Conservation (phyloP, 768 basidiomycete genomes). For the Leucosporidium scottii region DNA sequence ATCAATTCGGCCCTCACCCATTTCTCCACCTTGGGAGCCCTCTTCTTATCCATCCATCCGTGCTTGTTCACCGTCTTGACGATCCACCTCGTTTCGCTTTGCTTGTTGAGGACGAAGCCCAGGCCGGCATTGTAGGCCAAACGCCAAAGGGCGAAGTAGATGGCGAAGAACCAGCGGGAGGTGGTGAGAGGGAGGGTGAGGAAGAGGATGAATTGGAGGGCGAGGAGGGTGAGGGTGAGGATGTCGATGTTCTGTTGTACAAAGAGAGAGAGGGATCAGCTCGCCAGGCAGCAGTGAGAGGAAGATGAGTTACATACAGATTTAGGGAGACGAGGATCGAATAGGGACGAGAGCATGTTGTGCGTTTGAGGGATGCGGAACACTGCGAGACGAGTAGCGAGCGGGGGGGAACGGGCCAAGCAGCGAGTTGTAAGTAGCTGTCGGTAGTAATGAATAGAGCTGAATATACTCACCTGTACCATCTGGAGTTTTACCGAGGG, state of each 20-base stretch:
- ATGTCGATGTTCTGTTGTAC: constrained; percentile 61
- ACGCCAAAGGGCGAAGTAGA: constrained; percentile 91
- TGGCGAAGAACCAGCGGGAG: constrained; percentile 64
- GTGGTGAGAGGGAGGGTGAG: constrained; percentile 53
- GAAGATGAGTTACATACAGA: constrained; percentile 45
- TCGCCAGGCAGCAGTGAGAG: constrained; percentile 35
- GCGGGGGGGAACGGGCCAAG: too few relatives aligned
- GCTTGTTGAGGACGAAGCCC: constrained; percentile 87
- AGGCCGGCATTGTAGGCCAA: constrained; percentile 85
- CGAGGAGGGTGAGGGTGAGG: constrained; percentile 71
- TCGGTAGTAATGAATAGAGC: too few relatives aligned
- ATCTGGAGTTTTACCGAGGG: constrained; percentile 59
- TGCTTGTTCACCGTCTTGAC: constrained; percentile 66
- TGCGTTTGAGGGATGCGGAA: constrained; percentile 90
- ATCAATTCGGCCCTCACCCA: constrained; percentile 84
- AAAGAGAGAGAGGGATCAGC: constrained; percentile 5
- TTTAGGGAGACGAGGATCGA: constrained; percentile 74
- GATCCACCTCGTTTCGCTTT: constrained; percentile 93
- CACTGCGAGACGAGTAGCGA: constrained; percentile 48
- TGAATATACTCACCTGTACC: constrained; percentile 18
- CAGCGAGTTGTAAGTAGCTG: too few relatives aligned
- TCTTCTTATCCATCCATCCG: constrained; percentile 80
- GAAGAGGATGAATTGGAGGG: constrained; percentile 69
- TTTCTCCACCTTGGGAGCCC: constrained; percentile 47
- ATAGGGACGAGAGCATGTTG: constrained; percentile 75